Evolutionary conservation across 768 basidiomycete genomes (phyloP), one percentile per base, ranked within the genome.

Genomic region (Suillus luteus): DNA sequence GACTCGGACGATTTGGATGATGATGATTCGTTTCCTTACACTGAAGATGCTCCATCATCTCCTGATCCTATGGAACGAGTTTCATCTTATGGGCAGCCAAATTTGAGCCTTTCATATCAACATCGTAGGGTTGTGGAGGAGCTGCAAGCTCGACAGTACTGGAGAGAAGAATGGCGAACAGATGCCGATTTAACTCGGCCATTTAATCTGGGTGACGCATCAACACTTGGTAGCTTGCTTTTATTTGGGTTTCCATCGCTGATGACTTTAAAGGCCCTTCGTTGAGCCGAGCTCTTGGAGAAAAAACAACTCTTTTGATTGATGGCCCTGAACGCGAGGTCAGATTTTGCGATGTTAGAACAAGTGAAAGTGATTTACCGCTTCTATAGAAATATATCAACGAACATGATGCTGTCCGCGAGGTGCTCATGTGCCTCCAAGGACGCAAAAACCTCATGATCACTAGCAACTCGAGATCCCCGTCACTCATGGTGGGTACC

Each of bases 391-490:
- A 73, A 73, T 89, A 89, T 65, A 90, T 93, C 31, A 73, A 86
- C 59, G 93, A 94, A 74, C 82, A 86, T 58, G 88, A 93, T 66
- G 86, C 88, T 44, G 88, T 92, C 6, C 83, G 92, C 4, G 93
- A 95, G 68, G 79, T 92, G 3, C 78, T 93, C 14, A 89, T 92
- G 73, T 85, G 84, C 37, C 76, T 93, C 5, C 91, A 93, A 80
- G 92, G 93, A 0, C 81, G 83, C 60, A 82, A 79, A 55, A 92
- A 88, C 66, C 76, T 88, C 44, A 73, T 91, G 67, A 74, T 91
- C 9, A 75, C 72, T 35, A 75, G 38, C 71, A 22, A 73, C 73
- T 55, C 61, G 71, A 1, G 69, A 73, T 46, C 71, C 70, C 2
- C 77, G 72, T 66, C 70, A 74, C 22, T 80, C 79, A 72, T 78